A percentile compares a stretch with the other conserved stretches of the same genome.
Evolutionary conservation across 108 stramenopile genomes (phyloP).

Genomic region (Cyclotella choctawhatcheeana): DNA sequence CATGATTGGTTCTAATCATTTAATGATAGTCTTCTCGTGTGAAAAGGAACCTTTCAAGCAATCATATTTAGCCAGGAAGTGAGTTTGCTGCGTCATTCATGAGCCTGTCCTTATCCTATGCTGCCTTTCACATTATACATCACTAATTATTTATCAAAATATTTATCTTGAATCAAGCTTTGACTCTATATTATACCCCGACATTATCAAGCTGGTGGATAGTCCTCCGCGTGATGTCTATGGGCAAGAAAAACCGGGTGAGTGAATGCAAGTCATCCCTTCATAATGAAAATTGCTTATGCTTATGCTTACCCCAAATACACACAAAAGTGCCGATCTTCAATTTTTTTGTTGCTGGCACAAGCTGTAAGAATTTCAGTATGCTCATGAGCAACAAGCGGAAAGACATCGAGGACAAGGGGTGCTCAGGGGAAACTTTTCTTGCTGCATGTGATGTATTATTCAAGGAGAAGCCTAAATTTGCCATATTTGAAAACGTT

Average conservation of each 20-base stretch:
- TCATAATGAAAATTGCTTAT: too few relatives aligned
- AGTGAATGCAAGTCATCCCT: too few relatives aligned
- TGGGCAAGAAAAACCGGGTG: constrained; percentile 51
- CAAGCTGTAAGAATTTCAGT: constrained; percentile 80
- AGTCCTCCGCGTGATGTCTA: constrained; percentile 69
- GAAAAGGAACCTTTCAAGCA: constrained; percentile 87
- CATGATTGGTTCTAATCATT: too few relatives aligned
- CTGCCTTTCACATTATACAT: too few relatives aligned
- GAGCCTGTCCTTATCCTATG: too few relatives aligned
- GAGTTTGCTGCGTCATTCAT: background rate
- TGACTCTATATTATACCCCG: constrained; percentile 67
- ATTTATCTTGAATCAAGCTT: constrained; percentile 32
- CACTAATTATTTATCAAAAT: too few relatives aligned
- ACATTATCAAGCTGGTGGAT: constrained; percentile 71
- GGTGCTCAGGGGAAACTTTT: constrained; percentile 79
- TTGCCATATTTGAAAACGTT: constrained; percentile 84
- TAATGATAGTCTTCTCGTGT: constrained; percentile 75
- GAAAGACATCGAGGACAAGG: constrained; percentile 81
- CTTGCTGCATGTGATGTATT: constrained; percentile 72
- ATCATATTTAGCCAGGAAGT: constrained; percentile 68
- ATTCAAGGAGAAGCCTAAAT: constrained; percentile 59
- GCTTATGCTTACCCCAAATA: too few relatives aligned
- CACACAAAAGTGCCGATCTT: constrained; percentile 58
- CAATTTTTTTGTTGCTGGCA: constrained; percentile 84
- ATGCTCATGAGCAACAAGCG: constrained; percentile 62